phyloP scores from a whole-genome alignment of 1,284 basidiomycete species.

The Ceratobasidium sp. region DNA sequence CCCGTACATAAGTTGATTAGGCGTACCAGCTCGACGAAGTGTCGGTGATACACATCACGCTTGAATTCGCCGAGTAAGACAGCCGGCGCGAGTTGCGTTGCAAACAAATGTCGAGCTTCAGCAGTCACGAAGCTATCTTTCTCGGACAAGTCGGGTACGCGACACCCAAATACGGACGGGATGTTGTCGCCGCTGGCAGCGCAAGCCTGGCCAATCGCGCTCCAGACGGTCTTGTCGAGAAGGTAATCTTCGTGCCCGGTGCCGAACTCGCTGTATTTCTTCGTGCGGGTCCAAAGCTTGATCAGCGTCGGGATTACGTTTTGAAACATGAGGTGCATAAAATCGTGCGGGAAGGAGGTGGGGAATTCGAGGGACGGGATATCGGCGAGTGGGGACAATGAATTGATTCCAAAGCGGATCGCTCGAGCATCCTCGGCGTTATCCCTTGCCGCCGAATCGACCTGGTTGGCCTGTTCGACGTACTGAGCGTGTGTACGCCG shows the following conservation, averaged over 20 bases:
- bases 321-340: constrained; percentile 64
- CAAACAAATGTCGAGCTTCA: constrained; percentile 61
- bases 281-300: constrained; percentile 59
- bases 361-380: constrained; percentile 61
- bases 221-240: constrained; percentile 58
- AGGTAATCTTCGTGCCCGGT: constrained; percentile 57
- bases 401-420: constrained; percentile 23
- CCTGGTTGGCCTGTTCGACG: not conserved
- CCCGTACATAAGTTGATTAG: constrained; percentile 62
- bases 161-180: constrained; percentile 61
- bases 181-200: constrained; percentile 57
- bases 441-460: not conserved
- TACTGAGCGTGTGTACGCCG: constrained; percentile 27
- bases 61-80: constrained; percentile 57
- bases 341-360: constrained; percentile 63
- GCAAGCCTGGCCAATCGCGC: constrained; percentile 59
- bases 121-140: constrained; percentile 58
- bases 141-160: constrained; percentile 59
- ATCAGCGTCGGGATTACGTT: constrained; percentile 57
- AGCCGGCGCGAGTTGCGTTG: constrained; percentile 60
- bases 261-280: constrained; percentile 61
- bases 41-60: constrained; percentile 56
- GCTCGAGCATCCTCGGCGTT: not conserved
- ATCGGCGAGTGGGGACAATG: constrained; percentile 5
- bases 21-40: constrained; percentile 62